phyloP scores from a whole-genome alignment of 768 basidiomycete species.

The Mycena leptocephala region DNA sequence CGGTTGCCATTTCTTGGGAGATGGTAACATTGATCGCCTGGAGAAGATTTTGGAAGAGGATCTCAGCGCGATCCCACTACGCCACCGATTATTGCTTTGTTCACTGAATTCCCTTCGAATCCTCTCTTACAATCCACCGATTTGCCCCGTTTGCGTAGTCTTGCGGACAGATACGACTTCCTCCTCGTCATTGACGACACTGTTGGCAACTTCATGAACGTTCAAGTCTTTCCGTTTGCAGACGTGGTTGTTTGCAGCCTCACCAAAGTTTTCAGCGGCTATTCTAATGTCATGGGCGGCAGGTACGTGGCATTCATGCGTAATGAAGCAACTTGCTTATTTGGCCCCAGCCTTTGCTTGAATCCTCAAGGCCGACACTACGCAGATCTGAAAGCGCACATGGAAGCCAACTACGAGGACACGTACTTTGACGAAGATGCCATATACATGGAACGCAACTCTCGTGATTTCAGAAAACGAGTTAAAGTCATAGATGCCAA shows the following conservation, averaged over 20 bases:
- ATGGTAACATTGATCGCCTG: constrained; percentile 82
- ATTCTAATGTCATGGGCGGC: constrained; percentile 97
- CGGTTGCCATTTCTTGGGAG: constrained; percentile 92
- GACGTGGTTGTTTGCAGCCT: constrained; percentile 95
- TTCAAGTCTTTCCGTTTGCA: constrained; percentile 88
- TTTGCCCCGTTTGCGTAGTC: constrained; percentile 77
- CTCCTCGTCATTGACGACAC: constrained; percentile 94
- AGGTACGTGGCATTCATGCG: constrained; percentile 67
- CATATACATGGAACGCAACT: constrained; percentile 98
- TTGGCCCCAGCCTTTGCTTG: constrained; percentile 78
- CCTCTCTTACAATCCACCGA: constrained; percentile 92
- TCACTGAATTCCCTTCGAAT: constrained; percentile 97
- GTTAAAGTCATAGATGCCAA: constrained; percentile 86
- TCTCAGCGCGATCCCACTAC: constrained; percentile 53
- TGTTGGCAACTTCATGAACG: constrained; percentile 94
- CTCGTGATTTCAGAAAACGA: constrained; percentile 89
- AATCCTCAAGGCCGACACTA: constrained; percentile 88
- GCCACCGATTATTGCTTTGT: constrained; percentile 84
- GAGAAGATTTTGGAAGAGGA: constrained; percentile 73
- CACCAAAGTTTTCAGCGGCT: constrained; percentile 96
- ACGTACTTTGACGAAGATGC: constrained; percentile 93
- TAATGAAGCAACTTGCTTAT: neutral
- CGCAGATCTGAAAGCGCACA: constrained; percentile 70
- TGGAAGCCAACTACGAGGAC: constrained; percentile 82
- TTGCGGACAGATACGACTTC: constrained; percentile 94